A percentile compares a stretch with the other conserved stretches of the same genome.
phyloP scores from a whole-genome alignment of 1,284 basidiomycete species.

The Rhodotorula sp. region DNA sequence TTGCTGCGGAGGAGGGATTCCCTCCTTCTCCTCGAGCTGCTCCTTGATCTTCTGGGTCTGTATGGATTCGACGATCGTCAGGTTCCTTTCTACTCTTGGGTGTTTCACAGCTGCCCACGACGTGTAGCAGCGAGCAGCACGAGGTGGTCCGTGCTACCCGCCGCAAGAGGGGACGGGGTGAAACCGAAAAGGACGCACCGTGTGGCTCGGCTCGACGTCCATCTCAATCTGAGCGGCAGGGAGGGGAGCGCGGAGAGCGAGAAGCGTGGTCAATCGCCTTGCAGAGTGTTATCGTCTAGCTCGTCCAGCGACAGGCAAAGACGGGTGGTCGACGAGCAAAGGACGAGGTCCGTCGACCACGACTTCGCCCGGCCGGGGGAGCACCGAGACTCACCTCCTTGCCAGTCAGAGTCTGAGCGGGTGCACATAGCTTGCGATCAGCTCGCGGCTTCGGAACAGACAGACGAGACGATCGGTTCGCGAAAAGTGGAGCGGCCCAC shows the following conservation, averaged over 20 bases:
- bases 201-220: slow-evolving; percentile 88
- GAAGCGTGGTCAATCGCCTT: too few relatives aligned
- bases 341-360: neutral
- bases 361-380: neutral
- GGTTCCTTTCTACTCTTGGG: neutral
- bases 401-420: slow-evolving; percentile 75
- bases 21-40: slow-evolving; percentile 98
- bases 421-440: neutral
- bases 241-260: too few relatives aligned
- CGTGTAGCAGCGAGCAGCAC: neutral
- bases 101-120: rapidly evolving
- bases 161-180: neutral
- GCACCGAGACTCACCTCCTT: slow-evolving; percentile 66
- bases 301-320: too few relatives aligned
- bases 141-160: neutral
- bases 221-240: slow-evolving; percentile 72
- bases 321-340: neutral
- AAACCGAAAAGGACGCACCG: slow-evolving; percentile 56
- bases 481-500: slow-evolving; percentile 25
- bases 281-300: too few relatives aligned
- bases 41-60: slow-evolving; percentile 96
- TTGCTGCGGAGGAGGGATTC: slow-evolving; percentile 95
- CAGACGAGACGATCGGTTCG: neutral
- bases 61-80: neutral
- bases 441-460: neutral